Evolutionary conservation across 2,329 filamentous ascomycete species (phyloP).

Genomic region (Claviceps pazoutovae): DNA sequence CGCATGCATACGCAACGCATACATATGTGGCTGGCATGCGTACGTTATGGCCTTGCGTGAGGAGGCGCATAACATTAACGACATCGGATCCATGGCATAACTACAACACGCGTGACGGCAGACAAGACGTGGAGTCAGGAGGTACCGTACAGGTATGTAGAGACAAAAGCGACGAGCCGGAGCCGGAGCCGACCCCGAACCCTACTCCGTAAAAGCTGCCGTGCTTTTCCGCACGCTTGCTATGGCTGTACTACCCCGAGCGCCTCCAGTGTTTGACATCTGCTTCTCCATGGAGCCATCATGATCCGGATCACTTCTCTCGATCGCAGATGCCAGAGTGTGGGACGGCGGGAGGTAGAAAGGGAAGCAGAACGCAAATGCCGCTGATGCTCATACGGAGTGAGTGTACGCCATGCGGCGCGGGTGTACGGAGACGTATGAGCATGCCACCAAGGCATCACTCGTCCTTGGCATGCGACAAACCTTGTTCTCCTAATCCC

Average conservation of each 20-base stretch:
- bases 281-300: neutral
- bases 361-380: neutral
- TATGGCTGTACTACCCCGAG: neutral
- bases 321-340: neutral
- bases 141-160: too few relatives aligned
- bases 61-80: neutral
- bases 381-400: neutral
- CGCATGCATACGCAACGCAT: neutral
- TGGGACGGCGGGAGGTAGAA: neutral
- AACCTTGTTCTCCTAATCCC: neutral
- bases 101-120: neutral
- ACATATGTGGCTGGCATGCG: conserved; percentile 1
- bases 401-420: neutral
- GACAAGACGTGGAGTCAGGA: too few relatives aligned
- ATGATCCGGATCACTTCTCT: neutral
- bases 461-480: too few relatives aligned
- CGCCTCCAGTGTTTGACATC: neutral
- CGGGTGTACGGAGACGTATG: neutral
- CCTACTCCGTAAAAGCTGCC: neutral
- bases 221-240: neutral
- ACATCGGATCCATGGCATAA: neutral
- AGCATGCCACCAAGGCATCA: neutral
- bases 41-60: neutral
- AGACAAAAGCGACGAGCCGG: too few relatives aligned
- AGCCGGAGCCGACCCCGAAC: too few relatives aligned